Evolutionary conservation across 768 basidiomycete species (phyloP).

Genomic region (Serendipita sp.): DNA sequence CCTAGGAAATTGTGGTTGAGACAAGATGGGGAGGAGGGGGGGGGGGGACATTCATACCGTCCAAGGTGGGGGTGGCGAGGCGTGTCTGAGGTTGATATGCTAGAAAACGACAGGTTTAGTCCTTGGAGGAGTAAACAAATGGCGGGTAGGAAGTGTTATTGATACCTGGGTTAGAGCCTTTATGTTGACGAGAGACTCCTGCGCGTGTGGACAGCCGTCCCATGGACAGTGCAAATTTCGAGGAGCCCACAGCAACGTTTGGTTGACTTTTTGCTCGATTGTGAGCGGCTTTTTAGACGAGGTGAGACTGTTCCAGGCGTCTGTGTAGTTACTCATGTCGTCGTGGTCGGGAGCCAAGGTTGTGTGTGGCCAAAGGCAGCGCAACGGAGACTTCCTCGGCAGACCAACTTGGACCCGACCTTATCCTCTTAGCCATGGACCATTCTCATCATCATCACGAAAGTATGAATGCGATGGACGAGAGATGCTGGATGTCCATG

Average conservation of each 20-base stretch:
- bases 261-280: not conserved
- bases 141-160: not conserved
- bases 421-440: constrained; percentile 7
- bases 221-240: not conserved
- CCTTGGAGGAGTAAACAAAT: no score
- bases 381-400: not conserved
- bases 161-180: not conserved
- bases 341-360: no score
- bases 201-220: not conserved
- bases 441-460: constrained; percentile 10
- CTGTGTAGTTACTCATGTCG: not conserved
- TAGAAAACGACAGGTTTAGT: not conserved
- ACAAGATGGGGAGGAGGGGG: not conserved
- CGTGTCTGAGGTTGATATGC: not conserved
- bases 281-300: not conserved
- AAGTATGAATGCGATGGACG: not conserved
- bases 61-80: not conserved
- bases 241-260: not conserved
- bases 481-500: constrained; percentile 59
- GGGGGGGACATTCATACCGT: not conserved
- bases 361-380: not conserved
- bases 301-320: not conserved
- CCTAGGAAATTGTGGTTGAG: not conserved
- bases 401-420: constrained; percentile 1
- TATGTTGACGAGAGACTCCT: not conserved